phyloP scores from a whole-genome alignment of 352 stramenopile species.

The Blastocystis sp. region DNA sequence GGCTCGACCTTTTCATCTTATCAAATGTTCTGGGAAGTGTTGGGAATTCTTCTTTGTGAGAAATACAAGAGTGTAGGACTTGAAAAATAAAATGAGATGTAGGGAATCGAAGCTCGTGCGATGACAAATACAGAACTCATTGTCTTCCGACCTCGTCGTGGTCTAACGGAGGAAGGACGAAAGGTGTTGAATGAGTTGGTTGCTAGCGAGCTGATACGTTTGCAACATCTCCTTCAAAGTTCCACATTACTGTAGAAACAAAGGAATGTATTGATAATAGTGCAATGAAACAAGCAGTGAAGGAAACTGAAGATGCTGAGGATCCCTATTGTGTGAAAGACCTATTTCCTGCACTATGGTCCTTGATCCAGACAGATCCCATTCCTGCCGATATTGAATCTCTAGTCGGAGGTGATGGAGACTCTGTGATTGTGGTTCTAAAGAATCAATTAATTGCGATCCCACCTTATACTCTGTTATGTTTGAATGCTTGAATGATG shows the following conservation, averaged over 20 bases:
- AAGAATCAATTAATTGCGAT: constrained; percentile 39
- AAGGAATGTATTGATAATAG: too few species aligned
- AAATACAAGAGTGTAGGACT: not conserved
- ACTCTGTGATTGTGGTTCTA: not conserved
- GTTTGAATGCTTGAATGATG: not conserved
- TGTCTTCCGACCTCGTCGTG: not conserved
- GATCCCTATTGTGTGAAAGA: not conserved
- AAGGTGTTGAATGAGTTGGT: not conserved
- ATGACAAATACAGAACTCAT: not conserved
- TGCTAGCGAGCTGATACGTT: not conserved
- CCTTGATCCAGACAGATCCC: not conserved
- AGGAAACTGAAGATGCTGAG: too few species aligned
- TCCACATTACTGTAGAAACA: not conserved
- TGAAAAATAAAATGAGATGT: not conserved
- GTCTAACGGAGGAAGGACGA: not conserved
- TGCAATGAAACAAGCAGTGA: too few species aligned
- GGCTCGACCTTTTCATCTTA: not conserved
- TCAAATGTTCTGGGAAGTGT: not conserved
- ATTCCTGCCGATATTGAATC: not conserved
- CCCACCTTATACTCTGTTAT: constrained; percentile 29
- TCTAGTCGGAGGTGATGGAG: not conserved
- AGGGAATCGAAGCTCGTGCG: not conserved
- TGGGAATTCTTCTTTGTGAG: not conserved
- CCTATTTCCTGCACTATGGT: not conserved
- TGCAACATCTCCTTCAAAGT: not conserved